phyloP scores from a whole-genome alignment of 306 rosid genomes.

The barrel medic (Medicago truncatula) region DNA sequence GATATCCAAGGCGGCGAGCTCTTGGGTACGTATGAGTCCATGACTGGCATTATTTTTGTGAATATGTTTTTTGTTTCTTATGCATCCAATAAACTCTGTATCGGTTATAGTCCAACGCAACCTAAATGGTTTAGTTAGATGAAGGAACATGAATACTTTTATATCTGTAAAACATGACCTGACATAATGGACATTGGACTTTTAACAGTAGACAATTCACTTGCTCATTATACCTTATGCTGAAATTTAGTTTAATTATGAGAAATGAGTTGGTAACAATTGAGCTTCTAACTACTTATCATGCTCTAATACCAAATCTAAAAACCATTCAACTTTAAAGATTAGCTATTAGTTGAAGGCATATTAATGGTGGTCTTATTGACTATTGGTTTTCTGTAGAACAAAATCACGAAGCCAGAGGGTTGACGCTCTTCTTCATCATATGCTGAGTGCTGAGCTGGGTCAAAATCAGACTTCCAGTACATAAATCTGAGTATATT shows the following conservation, averaged over 20 bases:
- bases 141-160: conserved; percentile 15
- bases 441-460: conserved; percentile 93
- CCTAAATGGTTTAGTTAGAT: conserved; percentile 33
- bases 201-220: conserved; percentile 22
- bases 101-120: conserved; percentile 33
- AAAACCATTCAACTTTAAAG: conserved; percentile 23
- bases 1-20: conserved; percentile 56
- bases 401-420: conserved; percentile 83
- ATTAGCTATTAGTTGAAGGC: conserved; percentile 22
- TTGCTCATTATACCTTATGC: conserved; percentile 4
- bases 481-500: conserved; percentile 43
- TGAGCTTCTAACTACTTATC: conserved; percentile 16
- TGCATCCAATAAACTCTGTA: conserved; percentile 28
- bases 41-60: conserved; percentile 16
- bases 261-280: conserved; percentile 17
- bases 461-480: conserved; percentile 51
- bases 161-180: conserved; percentile 6
- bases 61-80: conserved; percentile 25
- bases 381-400: conserved; percentile 58
- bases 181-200: conserved; percentile 19
- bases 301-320: conserved; percentile 16
- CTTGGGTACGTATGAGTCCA: conserved; percentile 65
- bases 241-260: conserved; percentile 30
- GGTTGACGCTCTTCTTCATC: conserved; percentile 90
- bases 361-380: conserved; percentile 19